Evolutionary conservation across 2,329 filamentous ascomycete species (phyloP).

Genomic region (Cercospora zeae-maydis): DNA sequence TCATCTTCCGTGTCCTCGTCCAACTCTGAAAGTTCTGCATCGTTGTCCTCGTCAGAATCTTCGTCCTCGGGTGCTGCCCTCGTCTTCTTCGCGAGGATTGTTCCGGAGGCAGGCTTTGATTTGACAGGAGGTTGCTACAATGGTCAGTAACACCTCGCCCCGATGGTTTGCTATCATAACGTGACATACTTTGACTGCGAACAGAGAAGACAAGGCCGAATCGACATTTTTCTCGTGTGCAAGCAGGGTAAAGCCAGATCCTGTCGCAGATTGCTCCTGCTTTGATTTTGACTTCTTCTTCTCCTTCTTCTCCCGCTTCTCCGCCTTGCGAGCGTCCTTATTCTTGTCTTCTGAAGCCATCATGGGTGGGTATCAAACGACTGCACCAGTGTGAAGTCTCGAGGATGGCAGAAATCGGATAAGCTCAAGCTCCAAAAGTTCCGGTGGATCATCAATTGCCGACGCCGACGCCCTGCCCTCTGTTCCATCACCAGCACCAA

Average conservation of each 20-base stretch:
- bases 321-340: constrained; percentile 16
- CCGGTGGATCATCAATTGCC: not conserved
- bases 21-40: constrained; percentile 24
- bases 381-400: not conserved
- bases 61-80: constrained; percentile 20
- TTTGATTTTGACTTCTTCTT: constrained; percentile 15
- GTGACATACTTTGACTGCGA: constrained; percentile 38
- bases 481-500: not conserved
- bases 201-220: constrained; percentile 46
- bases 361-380: not conserved
- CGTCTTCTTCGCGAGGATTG: constrained; percentile 34
- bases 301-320: constrained; percentile 21
- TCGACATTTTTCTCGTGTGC: constrained; percentile 41
- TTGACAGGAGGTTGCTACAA: constrained; percentile 36
- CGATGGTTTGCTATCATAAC: constrained; percentile 30
- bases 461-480: not conserved
- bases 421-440: not conserved
- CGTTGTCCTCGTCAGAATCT: constrained; percentile 36
- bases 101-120: constrained; percentile 28
- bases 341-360: not conserved
- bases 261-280: constrained; percentile 5
- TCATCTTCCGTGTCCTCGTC: constrained; percentile 19
- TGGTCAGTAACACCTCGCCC: constrained; percentile 22
- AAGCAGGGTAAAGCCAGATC: constrained; percentile 27
- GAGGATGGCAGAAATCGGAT: not conserved